Percentiles rank a stretch among this genome's conserved stretches.
phyloP scores from a whole-genome alignment of 352 stramenopile genomes.

The Phytophthora kernoviae region DNA sequence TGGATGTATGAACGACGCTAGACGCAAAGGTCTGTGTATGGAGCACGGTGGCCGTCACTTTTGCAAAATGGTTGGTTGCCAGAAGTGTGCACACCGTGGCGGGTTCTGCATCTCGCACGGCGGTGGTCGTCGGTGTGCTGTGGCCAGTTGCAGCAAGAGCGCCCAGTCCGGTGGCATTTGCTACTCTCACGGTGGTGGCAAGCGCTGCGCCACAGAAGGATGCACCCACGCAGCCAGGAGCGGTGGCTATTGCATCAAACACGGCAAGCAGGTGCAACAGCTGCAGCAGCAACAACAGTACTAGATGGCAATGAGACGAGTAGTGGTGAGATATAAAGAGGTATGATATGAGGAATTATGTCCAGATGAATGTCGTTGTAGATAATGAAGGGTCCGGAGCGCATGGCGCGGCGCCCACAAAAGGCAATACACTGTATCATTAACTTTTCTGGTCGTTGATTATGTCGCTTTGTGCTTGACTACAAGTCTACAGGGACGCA shows the following conservation, averaged over 20 bases:
- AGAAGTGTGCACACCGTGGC: constrained; percentile 83
- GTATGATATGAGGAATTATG: constrained; percentile 36
- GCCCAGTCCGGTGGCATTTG: constrained; percentile 84
- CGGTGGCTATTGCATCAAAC: constrained; percentile 84
- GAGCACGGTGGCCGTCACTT: constrained; percentile 87
- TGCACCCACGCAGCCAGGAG: constrained; percentile 82
- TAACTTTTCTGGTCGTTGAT: constrained; percentile 6
- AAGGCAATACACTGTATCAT: constrained; percentile 35
- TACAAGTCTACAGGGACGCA: constrained; percentile 13
- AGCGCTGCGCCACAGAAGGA: constrained; percentile 74
- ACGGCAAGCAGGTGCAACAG: constrained; percentile 70
- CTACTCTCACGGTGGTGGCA: constrained; percentile 86
- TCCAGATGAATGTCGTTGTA: constrained; percentile 27
- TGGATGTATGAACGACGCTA: constrained; percentile 69
- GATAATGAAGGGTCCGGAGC: constrained; percentile 9
- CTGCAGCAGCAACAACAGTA: constrained; percentile 12
- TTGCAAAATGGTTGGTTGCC: constrained; percentile 84
- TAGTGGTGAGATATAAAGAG: constrained; percentile 23
- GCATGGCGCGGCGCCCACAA: constrained; percentile 4
- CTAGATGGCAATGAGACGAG: constrained; percentile 20
- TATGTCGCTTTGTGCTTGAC: constrained; percentile 16
- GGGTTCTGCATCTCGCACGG: constrained; percentile 85
- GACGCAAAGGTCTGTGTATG: constrained; percentile 87
- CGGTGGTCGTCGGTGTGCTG: constrained; percentile 72
- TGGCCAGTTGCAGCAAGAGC: constrained; percentile 78